Base-by-base conservation (phyloP, 2,329 filamentous ascomycete genomes). In the Nigrograna mackinnonii region DNA sequence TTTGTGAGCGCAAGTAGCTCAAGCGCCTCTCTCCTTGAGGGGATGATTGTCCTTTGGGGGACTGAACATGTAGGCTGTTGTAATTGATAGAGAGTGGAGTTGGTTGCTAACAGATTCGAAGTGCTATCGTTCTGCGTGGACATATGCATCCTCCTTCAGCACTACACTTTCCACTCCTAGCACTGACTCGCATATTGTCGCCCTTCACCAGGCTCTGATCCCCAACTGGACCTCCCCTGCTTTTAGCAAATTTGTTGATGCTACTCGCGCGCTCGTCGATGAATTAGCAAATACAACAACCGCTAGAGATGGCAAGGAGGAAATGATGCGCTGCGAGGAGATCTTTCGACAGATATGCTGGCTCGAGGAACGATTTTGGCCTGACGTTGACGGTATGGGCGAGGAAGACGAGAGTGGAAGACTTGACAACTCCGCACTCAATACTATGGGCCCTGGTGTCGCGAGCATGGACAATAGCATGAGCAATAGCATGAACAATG, bases 21-120 rank as follows among this genome's bases (percentile, higher is more conserved):
- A 0, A 73, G 71, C 6, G 71, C 72, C 2, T 75, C 68, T 2
- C 60, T 88, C 57, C 68, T 91, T 2, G 85, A 90, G 60, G 85
- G 84, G 5, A 74, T 89, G 47, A 78, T 89, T 2, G 77, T 88
- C n/a, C 78, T 91, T 18, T 91, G 86, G 83, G 83, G 82, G n/a
- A 89, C 85, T 1, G 87, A 92, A 68, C 81, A 77, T 50, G 73
- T 75, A 67, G 34, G 70, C 60, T 17, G 14, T 2, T 3, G 11
- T 22, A 9, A 5, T 13, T 28, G 9, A 18, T 19, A 4, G 13
- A 13, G 14, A 24, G n/a, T 20, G n/a, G n/a, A 12, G 21, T 30
- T 37, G 21, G 14, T 26, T 22, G 20, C 47, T 55, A 36, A 64
- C 36, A 26, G 22, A 17, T 14, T 16, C 28, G 4, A 41, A 75